A percentile compares a stretch with the other conserved stretches of the same genome.
Evolutionary conservation across 2,329 filamentous ascomycete species (phyloP).

Genomic region (Sporothrix pseudoabietina): DNA sequence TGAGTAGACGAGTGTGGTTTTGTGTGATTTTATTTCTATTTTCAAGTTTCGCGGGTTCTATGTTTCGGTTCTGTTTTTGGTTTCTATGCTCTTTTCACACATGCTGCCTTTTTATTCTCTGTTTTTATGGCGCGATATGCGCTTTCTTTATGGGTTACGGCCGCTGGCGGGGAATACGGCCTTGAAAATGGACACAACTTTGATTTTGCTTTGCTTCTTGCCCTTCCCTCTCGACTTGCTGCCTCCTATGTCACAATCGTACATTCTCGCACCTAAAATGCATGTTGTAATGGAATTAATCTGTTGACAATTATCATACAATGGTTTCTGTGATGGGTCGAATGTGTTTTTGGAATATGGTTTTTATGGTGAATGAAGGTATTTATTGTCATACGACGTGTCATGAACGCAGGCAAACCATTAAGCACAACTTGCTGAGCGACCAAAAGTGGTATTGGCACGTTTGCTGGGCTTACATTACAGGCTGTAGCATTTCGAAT

Average conservation of each 20-base stretch:
- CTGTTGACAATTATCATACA: background rate
- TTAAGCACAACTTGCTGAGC: too few relatives aligned
- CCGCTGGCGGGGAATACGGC: background rate
- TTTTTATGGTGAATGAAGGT: too few relatives aligned
- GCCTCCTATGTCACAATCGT: background rate
- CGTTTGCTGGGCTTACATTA: too few relatives aligned
- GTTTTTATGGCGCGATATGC: background rate
- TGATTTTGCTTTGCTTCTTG: background rate
- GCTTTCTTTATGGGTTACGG: background rate
- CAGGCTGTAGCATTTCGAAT: too few relatives aligned
- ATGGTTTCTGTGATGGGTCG: background rate
- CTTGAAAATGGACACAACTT: conserved; percentile 4
- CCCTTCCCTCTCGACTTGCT: background rate
- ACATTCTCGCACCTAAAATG: background rate
- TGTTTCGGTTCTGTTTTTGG: background rate
- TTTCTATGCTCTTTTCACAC: background rate
- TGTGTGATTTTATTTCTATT: background rate
- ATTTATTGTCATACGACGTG: too few relatives aligned
- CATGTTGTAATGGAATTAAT: background rate
- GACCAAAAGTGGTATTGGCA: too few relatives aligned
- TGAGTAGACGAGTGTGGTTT: conserved; percentile 31
- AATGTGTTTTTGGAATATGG: background rate
- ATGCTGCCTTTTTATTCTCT: conserved; percentile 32
- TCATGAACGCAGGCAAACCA: too few relatives aligned
- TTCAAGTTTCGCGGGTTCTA: background rate